Percentiles rank a stretch among this genome's conserved stretches.
Conservation (phyloP, 179 eudicot genomes). For the Patellifolia procumbens region DNA sequence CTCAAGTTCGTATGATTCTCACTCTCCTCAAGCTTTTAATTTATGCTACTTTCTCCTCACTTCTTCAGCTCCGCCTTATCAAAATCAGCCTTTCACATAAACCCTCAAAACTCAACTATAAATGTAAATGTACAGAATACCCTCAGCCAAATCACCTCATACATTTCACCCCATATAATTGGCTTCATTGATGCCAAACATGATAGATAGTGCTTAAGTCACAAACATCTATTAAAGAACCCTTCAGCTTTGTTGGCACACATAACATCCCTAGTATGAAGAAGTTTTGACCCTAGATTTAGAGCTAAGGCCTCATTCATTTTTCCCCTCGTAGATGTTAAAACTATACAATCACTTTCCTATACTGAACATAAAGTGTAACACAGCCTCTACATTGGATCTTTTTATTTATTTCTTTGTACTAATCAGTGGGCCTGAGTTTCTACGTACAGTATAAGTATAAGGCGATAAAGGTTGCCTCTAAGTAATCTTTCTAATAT, state of each 20-base stretch:
- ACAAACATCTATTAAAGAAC: too few relatives aligned
- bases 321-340: not conserved
- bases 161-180: not conserved
- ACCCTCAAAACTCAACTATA: constrained; percentile 3
- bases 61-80: not conserved
- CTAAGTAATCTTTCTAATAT: not conserved
- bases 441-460: not conserved
- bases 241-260: not conserved
- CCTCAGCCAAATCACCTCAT: not conserved
- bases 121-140: not conserved
- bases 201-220: too few relatives aligned
- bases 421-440: too few relatives aligned
- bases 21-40: not conserved
- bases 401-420: too few relatives aligned
- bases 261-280: not conserved
- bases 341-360: not conserved
- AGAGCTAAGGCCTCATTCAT: not conserved
- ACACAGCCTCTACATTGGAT: not conserved
- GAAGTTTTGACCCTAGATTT: not conserved
- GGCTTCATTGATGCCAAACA: not conserved
- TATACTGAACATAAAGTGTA: not conserved
- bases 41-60: not conserved
- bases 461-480: not conserved
- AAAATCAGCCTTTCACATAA: constrained; percentile 2
- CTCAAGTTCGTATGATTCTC: not conserved